A percentile compares a stretch with the other conserved stretches of the same genome.
phyloP scores from a whole-genome alignment of 768 basidiomycete species.

The Leccinellum albellum region DNA sequence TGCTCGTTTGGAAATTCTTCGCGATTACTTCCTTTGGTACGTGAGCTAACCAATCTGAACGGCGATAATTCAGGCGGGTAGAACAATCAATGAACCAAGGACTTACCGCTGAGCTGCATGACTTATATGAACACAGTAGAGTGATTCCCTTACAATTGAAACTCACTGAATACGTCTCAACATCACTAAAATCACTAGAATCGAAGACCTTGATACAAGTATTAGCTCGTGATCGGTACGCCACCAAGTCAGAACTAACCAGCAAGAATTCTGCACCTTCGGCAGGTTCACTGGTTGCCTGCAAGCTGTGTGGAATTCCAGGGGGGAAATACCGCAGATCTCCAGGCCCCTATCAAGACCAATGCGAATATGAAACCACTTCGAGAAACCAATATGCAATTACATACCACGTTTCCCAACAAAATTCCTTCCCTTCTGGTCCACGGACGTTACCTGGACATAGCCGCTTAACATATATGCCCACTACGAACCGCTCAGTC shows the following conservation, averaged over 20 bases:
- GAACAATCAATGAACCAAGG: conserved; percentile 19
- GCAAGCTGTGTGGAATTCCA: conserved; percentile 51
- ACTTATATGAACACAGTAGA: neutral
- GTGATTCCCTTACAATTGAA: neutral
- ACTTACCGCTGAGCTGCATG: conserved; percentile 11
- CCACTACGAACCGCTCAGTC: conserved; percentile 31
- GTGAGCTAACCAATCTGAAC: conserved; percentile 57
- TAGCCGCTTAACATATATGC: conserved; percentile 47
- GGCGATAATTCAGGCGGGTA: neutral
- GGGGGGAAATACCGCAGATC: conserved; percentile 58
- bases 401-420: conserved; percentile 44
- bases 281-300: conserved; percentile 40
- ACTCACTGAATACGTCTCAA: conserved; percentile 43
- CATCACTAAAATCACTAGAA: conserved; percentile 44
- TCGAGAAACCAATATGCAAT: neutral
- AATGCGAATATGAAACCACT: conserved; percentile 15
- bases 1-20: conserved; percentile 52
- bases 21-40: conserved; percentile 51
- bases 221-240: neutral
- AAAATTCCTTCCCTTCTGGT: conserved; percentile 44
- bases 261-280: conserved; percentile 53
- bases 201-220: conserved; percentile 27
- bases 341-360: conserved; percentile 24
- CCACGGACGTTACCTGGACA: conserved; percentile 43
- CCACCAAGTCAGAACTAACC: neutral